These are phyloP conservation scores for Epichloe aotearoae DNA, from an alignment of 2,329 filamentous ascomycete genomes.

Conservation along the genomic window DNA sequence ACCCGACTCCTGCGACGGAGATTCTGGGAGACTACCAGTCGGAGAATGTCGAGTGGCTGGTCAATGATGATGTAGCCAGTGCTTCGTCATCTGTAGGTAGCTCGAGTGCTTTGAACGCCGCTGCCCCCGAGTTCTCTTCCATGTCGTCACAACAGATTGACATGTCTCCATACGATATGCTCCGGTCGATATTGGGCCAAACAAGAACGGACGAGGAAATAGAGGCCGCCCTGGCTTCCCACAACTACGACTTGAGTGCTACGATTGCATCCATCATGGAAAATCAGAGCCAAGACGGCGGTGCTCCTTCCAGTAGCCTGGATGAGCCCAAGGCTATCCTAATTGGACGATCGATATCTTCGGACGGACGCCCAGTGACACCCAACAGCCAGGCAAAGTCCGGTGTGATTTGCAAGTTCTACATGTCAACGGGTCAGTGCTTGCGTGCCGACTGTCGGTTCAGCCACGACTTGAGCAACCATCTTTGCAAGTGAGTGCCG, in stretches of 20 bases:
- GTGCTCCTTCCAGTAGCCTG: slow-evolving; percentile 19
- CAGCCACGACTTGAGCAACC: slow-evolving; percentile 88
- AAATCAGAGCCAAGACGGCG: slow-evolving; percentile 35
- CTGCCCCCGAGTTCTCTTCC: slow-evolving; percentile 63
- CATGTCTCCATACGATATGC: slow-evolving; percentile 97
- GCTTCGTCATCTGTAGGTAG: slow-evolving; percentile 61
- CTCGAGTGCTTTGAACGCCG: slow-evolving; percentile 60
- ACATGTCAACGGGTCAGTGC: slow-evolving; percentile 88
- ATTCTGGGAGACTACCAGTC: slow-evolving; percentile 83
- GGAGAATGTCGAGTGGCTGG: slow-evolving; percentile 94
- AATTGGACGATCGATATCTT: slow-evolving; percentile 80
- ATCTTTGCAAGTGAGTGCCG: slow-evolving; percentile 88
- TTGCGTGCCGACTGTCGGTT: slow-evolving; percentile 92
- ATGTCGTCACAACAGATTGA: slow-evolving; percentile 56
- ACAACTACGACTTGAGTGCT: slow-evolving; percentile 86
- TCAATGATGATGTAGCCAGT: slow-evolving; percentile 75
- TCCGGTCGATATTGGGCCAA: slow-evolving; percentile 85
- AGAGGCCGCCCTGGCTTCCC: slow-evolving; percentile 73
- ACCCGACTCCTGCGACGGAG: slow-evolving; percentile 67
- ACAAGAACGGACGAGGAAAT: slow-evolving; percentile 88
- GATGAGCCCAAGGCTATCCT: slow-evolving; percentile 55
- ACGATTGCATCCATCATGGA: slow-evolving; percentile 87
- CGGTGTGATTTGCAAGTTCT: slow-evolving; percentile 93
- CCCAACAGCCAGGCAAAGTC: slow-evolving; percentile 67
- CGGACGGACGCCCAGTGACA: slow-evolving; percentile 61